A percentile compares a stretch with the other conserved stretches of the same genome.
Evolutionary conservation across 1,284 basidiomycete genomes (phyloP).

Genomic region (Cystobasidiaceae sp.): DNA sequence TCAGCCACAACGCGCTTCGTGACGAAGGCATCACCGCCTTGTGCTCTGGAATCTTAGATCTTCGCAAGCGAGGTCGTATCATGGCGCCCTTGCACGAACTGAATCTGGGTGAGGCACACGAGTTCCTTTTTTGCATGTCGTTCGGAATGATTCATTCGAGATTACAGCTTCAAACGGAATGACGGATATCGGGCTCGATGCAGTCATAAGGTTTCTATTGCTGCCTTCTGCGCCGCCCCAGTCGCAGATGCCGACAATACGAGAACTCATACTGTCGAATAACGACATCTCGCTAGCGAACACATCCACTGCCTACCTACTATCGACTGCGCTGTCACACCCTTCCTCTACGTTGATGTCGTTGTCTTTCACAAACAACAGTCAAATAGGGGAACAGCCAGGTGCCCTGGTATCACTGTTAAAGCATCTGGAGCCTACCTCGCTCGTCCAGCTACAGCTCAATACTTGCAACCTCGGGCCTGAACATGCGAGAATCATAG

Average conservation of each 20-base stretch:
- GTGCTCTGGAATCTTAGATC: constrained; percentile 22
- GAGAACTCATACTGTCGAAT: constrained; percentile 17
- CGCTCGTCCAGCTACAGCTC: constrained; percentile 15
- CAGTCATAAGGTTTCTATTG: constrained; percentile 21
- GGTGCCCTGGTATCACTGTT: constrained; percentile 17
- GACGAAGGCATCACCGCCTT: constrained; percentile 18
- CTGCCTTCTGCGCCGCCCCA: constrained; percentile 30
- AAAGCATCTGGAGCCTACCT: constrained; percentile 19
- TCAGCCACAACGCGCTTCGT: constrained; percentile 19
- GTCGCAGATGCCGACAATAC: constrained; percentile 24
- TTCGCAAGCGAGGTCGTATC: constrained; percentile 19
- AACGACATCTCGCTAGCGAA: constrained; percentile 23
- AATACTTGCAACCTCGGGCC: constrained; percentile 28
- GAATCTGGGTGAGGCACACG: constrained; percentile 19
- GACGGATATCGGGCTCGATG: constrained; percentile 24
- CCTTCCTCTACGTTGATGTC: constrained; percentile 8
- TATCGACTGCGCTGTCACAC: constrained; percentile 29
- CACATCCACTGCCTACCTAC: constrained; percentile 17
- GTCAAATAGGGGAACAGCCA: constrained; percentile 1
- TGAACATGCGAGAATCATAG: constrained; percentile 14
- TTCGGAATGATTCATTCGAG: neutral
- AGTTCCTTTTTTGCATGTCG: neutral
- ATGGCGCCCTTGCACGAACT: constrained; percentile 19
- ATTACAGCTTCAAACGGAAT: constrained; percentile 26
- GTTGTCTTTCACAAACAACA: constrained; percentile 24